Evolutionary conservation across 352 stramenopile genomes (phyloP).

Genomic region (Pythium myriotylum): DNA sequence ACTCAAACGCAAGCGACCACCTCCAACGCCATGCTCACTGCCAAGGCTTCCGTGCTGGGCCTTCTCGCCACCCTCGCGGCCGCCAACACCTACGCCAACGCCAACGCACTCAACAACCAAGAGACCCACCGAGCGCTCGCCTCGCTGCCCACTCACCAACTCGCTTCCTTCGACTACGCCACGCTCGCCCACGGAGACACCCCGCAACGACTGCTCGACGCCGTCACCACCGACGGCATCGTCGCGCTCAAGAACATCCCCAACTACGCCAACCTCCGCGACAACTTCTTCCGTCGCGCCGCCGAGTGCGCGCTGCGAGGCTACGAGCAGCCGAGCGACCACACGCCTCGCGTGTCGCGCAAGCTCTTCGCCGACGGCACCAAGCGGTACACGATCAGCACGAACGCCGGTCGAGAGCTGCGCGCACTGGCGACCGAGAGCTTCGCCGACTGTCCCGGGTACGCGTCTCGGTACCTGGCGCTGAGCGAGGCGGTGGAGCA

Average conservation of each 20-base stretch:
- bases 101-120: too few species aligned
- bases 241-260: constrained; percentile 53
- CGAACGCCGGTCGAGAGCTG: constrained; percentile 41
- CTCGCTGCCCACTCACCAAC: too few species aligned
- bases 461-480: constrained; percentile 38
- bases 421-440: constrained; percentile 25
- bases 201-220: constrained; percentile 30
- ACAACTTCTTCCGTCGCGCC: not conserved
- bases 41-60: too few species aligned
- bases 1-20: too few species aligned
- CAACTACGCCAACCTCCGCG: constrained; percentile 39
- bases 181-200: constrained; percentile 22
- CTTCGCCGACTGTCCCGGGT: constrained; percentile 38
- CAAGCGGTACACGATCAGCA: constrained; percentile 68
- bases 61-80: too few species aligned
- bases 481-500: constrained; percentile 35
- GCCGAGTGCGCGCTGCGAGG: too few species aligned
- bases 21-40: too few species aligned
- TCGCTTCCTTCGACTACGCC: constrained; percentile 33
- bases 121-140: too few species aligned
- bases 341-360: too few species aligned
- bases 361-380: constrained; percentile 39
- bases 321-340: too few species aligned
- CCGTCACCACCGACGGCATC: constrained; percentile 45
- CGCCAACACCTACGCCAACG: too few species aligned